Percentiles rank a stretch among this genome's conserved stretches.
These are phyloP conservation scores for Cyberlindnera lachancei DNA, from an alignment of 805 yeast genomes.

Conservation along the genomic window DNA sequence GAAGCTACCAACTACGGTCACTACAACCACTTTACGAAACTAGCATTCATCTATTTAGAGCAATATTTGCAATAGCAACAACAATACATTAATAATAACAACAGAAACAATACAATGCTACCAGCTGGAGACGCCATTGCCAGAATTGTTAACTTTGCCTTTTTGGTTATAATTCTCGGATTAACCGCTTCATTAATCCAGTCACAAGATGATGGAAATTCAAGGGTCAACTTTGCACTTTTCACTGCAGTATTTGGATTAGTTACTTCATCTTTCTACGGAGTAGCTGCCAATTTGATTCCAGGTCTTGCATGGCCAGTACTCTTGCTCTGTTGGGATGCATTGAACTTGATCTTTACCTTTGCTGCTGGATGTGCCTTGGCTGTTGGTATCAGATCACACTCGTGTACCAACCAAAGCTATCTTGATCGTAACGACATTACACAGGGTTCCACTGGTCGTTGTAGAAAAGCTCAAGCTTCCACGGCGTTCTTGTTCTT, in stretches of 20 bases:
- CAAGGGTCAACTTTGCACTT: constrained; percentile 84
- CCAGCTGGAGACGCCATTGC: constrained; percentile 64
- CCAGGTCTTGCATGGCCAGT: constrained; percentile 84
- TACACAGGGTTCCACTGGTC: constrained; percentile 66
- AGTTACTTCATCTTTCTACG: constrained; percentile 73
- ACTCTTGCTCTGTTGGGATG: constrained; percentile 66
- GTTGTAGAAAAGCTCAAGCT: constrained; percentile 96
- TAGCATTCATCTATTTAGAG: no score
- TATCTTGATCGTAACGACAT: constrained; percentile 63
- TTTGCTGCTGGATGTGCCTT: constrained; percentile 92
- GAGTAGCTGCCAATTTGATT: constrained; percentile 67
- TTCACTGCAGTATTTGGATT: constrained; percentile 86
- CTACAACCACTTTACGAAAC: not conserved
- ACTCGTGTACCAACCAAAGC: constrained; percentile 67
- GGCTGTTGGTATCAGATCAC: constrained; percentile 83
- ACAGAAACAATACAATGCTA: constrained; percentile 22
- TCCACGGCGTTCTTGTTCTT: constrained; percentile 77
- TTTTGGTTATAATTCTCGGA: constrained; percentile 76
- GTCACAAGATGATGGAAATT: constrained; percentile 42
- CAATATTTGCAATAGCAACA: no score
- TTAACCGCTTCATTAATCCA: constrained; percentile 84
- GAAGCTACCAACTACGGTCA: not conserved
- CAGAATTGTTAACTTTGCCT: constrained; percentile 67
- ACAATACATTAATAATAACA: no score
- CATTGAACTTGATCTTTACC: constrained; percentile 84